Evolutionary conservation across 2,329 filamentous ascomycete genomes (phyloP).

Genomic region (Fusarium avenaceum): DNA sequence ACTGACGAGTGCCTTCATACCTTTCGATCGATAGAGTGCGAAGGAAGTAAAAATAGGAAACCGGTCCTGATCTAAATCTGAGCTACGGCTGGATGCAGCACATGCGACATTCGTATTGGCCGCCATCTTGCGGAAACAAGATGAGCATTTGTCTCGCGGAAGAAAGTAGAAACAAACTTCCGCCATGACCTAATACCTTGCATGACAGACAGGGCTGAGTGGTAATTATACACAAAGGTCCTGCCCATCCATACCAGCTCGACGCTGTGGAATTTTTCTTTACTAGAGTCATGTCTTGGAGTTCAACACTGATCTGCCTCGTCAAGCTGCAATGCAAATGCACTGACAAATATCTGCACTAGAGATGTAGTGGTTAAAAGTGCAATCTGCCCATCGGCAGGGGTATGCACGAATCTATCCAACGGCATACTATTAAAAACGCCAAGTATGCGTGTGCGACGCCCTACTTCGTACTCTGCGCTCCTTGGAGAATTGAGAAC

Average conservation of each 20-base stretch:
- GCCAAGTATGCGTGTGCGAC: conserved; percentile 14
- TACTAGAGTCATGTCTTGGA: conserved; percentile 20
- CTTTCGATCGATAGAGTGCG: not conserved
- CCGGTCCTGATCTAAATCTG: conserved; percentile 4
- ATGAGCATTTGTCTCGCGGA: conserved; percentile 12
- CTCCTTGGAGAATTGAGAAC: conserved; percentile 3
- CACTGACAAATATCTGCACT: not conserved
- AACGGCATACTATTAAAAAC: conserved; percentile 26
- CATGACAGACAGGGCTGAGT: conserved; percentile 33
- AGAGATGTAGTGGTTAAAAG: conserved; percentile 7
- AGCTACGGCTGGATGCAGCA: not conserved
- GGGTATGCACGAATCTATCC: conserved; percentile 13
- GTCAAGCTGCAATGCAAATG: not conserved
- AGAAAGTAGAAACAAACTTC: conserved; percentile 34
- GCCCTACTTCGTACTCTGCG: not conserved
- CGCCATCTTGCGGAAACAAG: conserved; percentile 9
- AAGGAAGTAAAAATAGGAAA: not conserved
- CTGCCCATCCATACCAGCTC: conserved; percentile 29
- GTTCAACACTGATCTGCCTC: conserved; percentile 16
- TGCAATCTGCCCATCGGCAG: conserved; percentile 28
- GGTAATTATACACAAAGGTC: conserved; percentile 14
- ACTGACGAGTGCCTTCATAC: conserved; percentile 12
- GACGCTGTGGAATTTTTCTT: conserved; percentile 36
- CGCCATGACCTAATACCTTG: conserved; percentile 11
- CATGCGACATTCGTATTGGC: not conserved